These are phyloP conservation scores for Xerocomellus intermedius DNA, from an alignment of 768 basidiomycete genomes.

Conservation along the genomic window DNA sequence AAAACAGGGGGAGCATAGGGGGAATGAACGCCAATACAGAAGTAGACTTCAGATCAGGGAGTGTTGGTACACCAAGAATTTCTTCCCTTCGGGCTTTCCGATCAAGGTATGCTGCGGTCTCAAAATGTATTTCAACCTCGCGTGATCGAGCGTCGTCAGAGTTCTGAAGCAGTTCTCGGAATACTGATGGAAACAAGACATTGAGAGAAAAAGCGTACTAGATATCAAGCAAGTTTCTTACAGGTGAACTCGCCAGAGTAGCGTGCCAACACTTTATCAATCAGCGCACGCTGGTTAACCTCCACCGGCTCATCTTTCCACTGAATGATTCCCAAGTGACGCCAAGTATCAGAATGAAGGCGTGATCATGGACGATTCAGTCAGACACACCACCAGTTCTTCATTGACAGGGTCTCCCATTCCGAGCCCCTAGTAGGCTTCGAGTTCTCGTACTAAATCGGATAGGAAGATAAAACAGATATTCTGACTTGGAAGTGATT, in stretches of 20 bases:
- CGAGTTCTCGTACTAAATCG: too few relatives aligned
- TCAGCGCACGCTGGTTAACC: slow-evolving; percentile 89
- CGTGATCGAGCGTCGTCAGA: slow-evolving; percentile 84
- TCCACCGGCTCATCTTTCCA: slow-evolving; percentile 55
- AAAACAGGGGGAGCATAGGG: neutral
- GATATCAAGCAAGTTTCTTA: slow-evolving; percentile 18
- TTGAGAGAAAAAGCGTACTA: neutral
- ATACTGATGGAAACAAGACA: slow-evolving; percentile 36
- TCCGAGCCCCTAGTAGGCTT: too few relatives aligned
- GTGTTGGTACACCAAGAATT: too few relatives aligned
- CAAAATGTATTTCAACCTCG: slow-evolving; percentile 74
- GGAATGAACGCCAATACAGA: slow-evolving; percentile 13
- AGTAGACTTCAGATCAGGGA: neutral
- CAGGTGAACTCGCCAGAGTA: slow-evolving; percentile 92
- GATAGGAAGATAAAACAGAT: too few relatives aligned
- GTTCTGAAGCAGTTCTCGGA: slow-evolving; percentile 89
- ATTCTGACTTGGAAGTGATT: too few relatives aligned
- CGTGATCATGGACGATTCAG: too few relatives aligned
- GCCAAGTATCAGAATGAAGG: too few relatives aligned
- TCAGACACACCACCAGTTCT: too few relatives aligned
- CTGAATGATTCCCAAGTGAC: too few relatives aligned
- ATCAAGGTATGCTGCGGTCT: slow-evolving; percentile 49
- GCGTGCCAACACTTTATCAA: slow-evolving; percentile 93
- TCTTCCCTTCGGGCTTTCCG: neutral
- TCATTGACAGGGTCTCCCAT: too few relatives aligned